Evolutionary conservation across 345 rosid species (phyloP), one percentile per base, ranked within the genome.

Genomic region (Trapa bicornis): DNA sequence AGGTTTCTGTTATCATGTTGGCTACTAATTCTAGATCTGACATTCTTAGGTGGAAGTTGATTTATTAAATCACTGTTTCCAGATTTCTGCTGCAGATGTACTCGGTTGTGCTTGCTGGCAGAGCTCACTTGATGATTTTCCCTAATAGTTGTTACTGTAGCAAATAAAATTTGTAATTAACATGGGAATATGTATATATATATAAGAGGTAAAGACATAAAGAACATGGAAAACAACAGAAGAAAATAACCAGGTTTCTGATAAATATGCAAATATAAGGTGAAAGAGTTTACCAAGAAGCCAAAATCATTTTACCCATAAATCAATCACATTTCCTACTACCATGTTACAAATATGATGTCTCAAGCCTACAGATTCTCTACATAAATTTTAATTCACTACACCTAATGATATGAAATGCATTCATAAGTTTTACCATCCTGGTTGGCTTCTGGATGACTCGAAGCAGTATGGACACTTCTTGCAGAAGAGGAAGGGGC

Each of bases 1-100:
- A 94, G 92, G 76, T 88, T 91, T 77, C 65, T 68, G 67, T 76
- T 65, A 6, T 68, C 69, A 56, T 80, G 83, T 36, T 70, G 77
- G 53, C 78, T 71, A 65, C 58, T 57, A 84, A 80, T 77, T 66
- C 83, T 80, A 68, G 75, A 75, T 68, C 65, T 69, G 56, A 80
- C 73, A 73, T 86, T 52, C 78, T 65, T 70, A 64, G 65, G 69
- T 41, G 75, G 75, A 22, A 70, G 74, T 68, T 62, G 84, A 76
- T 73, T 87, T 74, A 79, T 84, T 75, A 75, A 80, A 38, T 67
- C 48, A 69, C 50, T 78, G 76, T 75, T 77, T 37, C 75, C 78
- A 70, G 67, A 83, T 67, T 71, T 77, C 56, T 83, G 72, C 74
- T 75, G 77, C 42, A 68, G 60, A 29, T 76, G 64, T 67, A 74